Conservation (phyloP, 768 basidiomycete genomes). For the Tulasnella sp. region DNA sequence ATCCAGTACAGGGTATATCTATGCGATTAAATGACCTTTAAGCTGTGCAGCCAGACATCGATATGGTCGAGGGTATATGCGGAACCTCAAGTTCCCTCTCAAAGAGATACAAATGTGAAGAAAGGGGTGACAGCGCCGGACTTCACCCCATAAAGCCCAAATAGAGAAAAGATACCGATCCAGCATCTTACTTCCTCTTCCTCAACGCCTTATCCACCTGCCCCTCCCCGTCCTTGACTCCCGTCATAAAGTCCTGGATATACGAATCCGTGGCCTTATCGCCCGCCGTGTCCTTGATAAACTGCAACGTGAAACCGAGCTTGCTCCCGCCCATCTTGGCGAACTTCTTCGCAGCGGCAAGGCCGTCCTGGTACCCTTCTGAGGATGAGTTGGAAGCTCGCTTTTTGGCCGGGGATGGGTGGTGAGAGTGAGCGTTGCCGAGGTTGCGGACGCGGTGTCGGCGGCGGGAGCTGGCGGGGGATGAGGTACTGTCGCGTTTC, state of each 20-base stretch:
- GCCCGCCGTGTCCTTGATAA: slow-evolving; percentile 23
- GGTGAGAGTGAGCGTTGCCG: background rate
- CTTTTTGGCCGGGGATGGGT: background rate
- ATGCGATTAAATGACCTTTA: no score
- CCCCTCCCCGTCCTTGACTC: slow-evolving; percentile 37
- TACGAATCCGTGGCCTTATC: slow-evolving; percentile 35
- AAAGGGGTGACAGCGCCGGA: background rate
- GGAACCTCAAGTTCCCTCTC: background rate
- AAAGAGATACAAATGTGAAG: background rate
- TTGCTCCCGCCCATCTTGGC: slow-evolving; percentile 36
- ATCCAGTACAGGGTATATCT: no score
- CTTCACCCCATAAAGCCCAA: background rate
- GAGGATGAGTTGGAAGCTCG: background rate
- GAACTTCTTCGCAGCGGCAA: slow-evolving; percentile 43
- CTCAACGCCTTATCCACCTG: slow-evolving; percentile 18
- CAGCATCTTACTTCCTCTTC: background rate
- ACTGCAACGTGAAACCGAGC: slow-evolving; percentile 52
- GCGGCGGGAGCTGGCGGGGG: background rate
- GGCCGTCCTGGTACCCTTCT: slow-evolving; percentile 44
- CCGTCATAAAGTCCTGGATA: slow-evolving; percentile 35
- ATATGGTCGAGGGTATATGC: background rate
- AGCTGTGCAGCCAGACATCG: background rate
- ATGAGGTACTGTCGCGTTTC: background rate
- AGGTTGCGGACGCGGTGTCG: slow-evolving; percentile 3
- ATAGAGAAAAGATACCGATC: no score